Conservation (phyloP, 1,284 basidiomycete genomes). For the Ustilago xerochloae region DNA sequence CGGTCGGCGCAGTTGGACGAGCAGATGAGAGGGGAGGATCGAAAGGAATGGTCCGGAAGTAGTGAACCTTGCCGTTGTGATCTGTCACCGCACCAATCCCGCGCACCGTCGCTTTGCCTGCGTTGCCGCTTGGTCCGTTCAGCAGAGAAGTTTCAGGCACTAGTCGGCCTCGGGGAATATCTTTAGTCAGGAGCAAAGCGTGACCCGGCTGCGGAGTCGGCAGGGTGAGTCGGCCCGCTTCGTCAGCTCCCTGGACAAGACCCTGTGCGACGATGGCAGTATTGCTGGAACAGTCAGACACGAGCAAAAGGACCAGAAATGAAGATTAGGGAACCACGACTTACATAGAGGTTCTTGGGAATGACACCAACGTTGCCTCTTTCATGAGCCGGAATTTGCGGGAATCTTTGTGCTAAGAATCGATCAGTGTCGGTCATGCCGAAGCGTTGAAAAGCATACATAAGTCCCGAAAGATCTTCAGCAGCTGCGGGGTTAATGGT, state of each 20-base stretch:
- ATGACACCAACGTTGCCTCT: neutral
- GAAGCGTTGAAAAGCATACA: neutral
- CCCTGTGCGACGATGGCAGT: neutral
- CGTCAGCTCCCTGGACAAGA: neutral
- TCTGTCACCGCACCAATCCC: neutral
- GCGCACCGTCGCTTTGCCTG: neutral
- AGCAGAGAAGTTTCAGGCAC: neutral
- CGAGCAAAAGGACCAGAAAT: neutral
- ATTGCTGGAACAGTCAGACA: neutral
- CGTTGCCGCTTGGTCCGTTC: neutral
- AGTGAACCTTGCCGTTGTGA: neutral
- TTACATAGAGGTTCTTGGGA: neutral
- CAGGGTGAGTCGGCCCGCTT: neutral
- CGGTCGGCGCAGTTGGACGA: too few relatives aligned
- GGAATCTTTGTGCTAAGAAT: neutral
- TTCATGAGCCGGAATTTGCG: neutral
- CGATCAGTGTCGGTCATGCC: neutral
- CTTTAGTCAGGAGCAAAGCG: neutral
- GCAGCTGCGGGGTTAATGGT: too few relatives aligned
- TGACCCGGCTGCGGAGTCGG: neutral
- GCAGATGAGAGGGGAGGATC: neutral
- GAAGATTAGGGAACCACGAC: neutral
- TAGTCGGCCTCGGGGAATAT: neutral
- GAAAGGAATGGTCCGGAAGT: slow-evolving; percentile 4
- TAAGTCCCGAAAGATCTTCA: too few relatives aligned